Percentiles rank a stretch among this genome's conserved stretches.
Evolutionary conservation across 495 filamentous ascomycete species (phyloP).

Genomic region (Letharia columbiana): DNA sequence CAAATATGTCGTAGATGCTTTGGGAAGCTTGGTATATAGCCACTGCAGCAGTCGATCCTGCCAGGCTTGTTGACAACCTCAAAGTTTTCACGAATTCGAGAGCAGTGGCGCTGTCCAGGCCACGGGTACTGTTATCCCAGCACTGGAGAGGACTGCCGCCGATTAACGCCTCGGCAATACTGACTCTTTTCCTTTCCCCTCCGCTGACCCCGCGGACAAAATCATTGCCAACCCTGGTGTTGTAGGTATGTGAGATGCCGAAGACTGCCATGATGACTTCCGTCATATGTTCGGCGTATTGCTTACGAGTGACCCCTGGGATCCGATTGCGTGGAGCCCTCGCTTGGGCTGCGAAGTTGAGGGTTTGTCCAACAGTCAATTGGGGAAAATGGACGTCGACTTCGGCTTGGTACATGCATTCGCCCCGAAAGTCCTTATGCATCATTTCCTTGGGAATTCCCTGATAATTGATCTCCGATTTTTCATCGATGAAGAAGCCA

Average conservation of each 20-base stretch:
- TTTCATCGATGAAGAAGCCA: constrained; percentile 57
- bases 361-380: constrained; percentile 67
- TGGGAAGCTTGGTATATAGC: constrained; percentile 81
- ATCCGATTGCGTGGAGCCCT: constrained; percentile 56
- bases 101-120: constrained; percentile 71
- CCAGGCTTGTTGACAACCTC: constrained; percentile 55
- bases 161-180: constrained; percentile 63
- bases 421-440: constrained; percentile 62
- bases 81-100: constrained; percentile 71
- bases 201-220: constrained; percentile 72
- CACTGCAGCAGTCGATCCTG: constrained; percentile 58
- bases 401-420: constrained; percentile 75
- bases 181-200: constrained; percentile 76
- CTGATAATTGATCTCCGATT: constrained; percentile 67
- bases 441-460: constrained; percentile 53
- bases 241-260: constrained; percentile 63
- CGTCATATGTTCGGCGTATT: constrained; percentile 55
- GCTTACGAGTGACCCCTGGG: constrained; percentile 47
- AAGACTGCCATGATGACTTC: constrained; percentile 77
- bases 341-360: constrained; percentile 66
- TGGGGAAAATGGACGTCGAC: constrained; percentile 78
- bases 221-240: constrained; percentile 74
- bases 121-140: constrained; percentile 81
- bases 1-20: constrained; percentile 65
- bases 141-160: constrained; percentile 62